phyloP scores from a whole-genome alignment of 139 green algal genomes.

The Nannochloris sp. region DNA sequence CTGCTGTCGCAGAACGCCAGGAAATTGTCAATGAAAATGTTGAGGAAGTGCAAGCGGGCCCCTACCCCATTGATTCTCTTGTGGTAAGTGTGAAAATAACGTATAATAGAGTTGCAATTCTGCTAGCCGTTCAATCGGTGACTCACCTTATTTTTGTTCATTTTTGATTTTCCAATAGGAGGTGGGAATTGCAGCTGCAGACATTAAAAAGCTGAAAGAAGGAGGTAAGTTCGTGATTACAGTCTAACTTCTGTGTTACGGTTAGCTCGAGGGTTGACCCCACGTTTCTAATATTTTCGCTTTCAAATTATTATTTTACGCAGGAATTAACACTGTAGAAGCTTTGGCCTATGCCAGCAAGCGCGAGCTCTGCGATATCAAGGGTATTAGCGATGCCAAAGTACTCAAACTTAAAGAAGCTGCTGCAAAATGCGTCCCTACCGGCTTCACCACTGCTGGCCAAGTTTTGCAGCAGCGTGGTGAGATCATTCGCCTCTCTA shows the following conservation, averaged over 20 bases:
- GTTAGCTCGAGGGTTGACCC: neutral
- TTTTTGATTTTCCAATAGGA: constrained; percentile 39
- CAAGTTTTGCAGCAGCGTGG: constrained; percentile 65
- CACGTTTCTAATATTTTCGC: neutral
- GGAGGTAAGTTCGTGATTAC: constrained; percentile 42
- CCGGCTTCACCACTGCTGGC: constrained; percentile 92
- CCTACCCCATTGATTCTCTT: constrained; percentile 36
- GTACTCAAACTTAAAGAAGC: constrained; percentile 84
- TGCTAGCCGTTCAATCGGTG: neutral
- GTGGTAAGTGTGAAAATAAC: constrained; percentile 6
- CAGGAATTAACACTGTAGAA: constrained; percentile 57
- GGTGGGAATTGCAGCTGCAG: constrained; percentile 66
- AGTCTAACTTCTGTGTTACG: neutral
- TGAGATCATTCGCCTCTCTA: constrained; percentile 82
- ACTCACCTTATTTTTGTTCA: neutral
- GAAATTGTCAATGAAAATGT: constrained; percentile 10
- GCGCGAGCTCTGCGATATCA: constrained; percentile 81
- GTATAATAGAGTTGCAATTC: neutral
- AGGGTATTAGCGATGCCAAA: constrained; percentile 95
- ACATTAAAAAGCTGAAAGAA: constrained; percentile 96
- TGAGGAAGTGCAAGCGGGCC: constrained; percentile 18
- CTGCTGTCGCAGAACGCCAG: neutral
- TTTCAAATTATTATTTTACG: neutral
- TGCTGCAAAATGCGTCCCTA: constrained; percentile 80
- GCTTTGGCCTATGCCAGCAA: constrained; percentile 72